Base-by-base conservation (phyloP, 139 green algal genomes). In the Chlamydomonas eustigma region DNA sequence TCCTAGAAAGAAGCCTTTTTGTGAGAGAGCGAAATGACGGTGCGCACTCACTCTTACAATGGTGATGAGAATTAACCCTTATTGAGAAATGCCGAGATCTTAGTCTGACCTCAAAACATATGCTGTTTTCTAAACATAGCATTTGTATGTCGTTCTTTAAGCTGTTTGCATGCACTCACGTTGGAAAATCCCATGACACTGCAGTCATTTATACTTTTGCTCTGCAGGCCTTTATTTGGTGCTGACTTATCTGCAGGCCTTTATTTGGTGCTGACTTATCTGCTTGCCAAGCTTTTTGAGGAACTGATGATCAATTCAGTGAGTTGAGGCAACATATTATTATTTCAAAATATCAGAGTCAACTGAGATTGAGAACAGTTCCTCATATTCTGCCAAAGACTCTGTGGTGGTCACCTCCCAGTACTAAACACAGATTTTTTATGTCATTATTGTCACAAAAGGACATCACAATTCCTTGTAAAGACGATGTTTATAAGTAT, bases 1-100 rank as follows among this genome's bases (percentile, higher is more conserved):
- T 95, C 0, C 73, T 97, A 32, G 91, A 95, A 75, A 82, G 91
- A 2, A 72, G 82, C 0, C 81, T 97, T 51, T 95, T 91, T 58
- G 65, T 91, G 8, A 58, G 92, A 4, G 92, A 96, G 75, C 80
- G 85, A 39, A 87, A 86, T 44, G 92, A 96, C 65, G 83, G 82
- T 25, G 66, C 2, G 66, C 58, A 31, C 4, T 12, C 12, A 22
- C 44, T 12, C 44, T 12, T 12, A 12, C 12, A 28, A 22, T 22
- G 44, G 44, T 12, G 44, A 22, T 58, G 44, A 22, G 44, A 12
- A 22, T 12, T 12, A 22, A 22, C 44, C 12, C 12, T 58, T 12
- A 22, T 22, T 58, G 44, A 22, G 22, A 22, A 22, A 28, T 58
- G 44, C 44, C 12, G 12, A 58, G 22, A 58, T 12, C 12, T 22